These are phyloP conservation scores for Penicillium psychrofluorescens DNA, from an alignment of 495 filamentous ascomycete species.

Conservation along the genomic window DNA sequence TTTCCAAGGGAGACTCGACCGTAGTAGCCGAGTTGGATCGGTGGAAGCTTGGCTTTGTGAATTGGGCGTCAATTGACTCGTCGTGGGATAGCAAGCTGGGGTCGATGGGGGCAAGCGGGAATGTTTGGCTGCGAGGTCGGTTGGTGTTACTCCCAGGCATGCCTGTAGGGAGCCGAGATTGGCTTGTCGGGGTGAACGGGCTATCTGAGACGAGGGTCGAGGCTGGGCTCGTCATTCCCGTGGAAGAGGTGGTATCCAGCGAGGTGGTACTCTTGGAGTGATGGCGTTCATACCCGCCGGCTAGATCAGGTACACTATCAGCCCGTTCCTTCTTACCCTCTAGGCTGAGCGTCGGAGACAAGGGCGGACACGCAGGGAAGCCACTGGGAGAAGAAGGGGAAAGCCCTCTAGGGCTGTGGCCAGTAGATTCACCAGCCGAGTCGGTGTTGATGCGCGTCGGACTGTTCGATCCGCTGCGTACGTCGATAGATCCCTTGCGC, in stretches of 20 bases:
- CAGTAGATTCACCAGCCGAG: conserved; percentile 45
- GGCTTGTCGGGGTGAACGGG: conserved; percentile 61
- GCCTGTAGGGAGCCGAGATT: conserved; percentile 48
- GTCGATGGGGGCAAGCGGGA: conserved; percentile 64
- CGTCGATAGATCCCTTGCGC: conserved; percentile 60
- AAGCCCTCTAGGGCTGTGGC: conserved; percentile 59
- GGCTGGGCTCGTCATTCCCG: conserved; percentile 72
- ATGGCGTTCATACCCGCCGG: conserved; percentile 44
- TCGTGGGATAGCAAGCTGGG: conserved; percentile 63
- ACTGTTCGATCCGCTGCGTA: conserved; percentile 46
- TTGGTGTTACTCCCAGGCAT: conserved; percentile 44
- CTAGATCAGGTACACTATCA: conserved; percentile 45
- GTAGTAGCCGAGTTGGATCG: conserved; percentile 50
- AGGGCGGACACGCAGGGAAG: conserved; percentile 47
- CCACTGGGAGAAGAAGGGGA: conserved; percentile 65
- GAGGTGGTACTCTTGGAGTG: conserved; percentile 53
- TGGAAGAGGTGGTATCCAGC: conserved; percentile 54
- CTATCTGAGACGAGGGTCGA: conserved; percentile 77
- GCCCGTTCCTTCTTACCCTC: conserved; percentile 51
- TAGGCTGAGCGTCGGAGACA: conserved; percentile 61
- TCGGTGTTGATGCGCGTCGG: conserved; percentile 38
- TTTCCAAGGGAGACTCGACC: conserved; percentile 65
- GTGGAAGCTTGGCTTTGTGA: conserved; percentile 51
- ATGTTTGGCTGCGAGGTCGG: conserved; percentile 86
- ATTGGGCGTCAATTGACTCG: conserved; percentile 53